phyloP scores from a whole-genome alignment of 768 basidiomycete genomes.

The Lenzites betulinus region DNA sequence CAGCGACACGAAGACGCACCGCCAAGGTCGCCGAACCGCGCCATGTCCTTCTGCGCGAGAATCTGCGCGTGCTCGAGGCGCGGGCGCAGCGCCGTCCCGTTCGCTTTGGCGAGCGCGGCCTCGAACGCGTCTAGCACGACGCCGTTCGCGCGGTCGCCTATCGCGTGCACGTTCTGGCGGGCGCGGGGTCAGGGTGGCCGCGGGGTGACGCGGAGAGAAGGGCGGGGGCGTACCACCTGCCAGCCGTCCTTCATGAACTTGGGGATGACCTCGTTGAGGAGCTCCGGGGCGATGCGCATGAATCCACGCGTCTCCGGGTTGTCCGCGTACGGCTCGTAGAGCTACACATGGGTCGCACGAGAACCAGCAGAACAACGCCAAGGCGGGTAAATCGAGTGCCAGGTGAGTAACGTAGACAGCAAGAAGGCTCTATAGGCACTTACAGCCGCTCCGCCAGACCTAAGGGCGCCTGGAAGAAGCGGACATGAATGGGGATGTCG shows the following conservation, averaged over 20 bases:
- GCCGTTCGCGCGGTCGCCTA: constrained; percentile 86
- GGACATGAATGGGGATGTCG: neutral
- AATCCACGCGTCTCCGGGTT: constrained; percentile 75
- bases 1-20: constrained; percentile 54
- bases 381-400: neutral
- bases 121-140: constrained; percentile 86
- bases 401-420: neutral
- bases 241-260: constrained; percentile 78
- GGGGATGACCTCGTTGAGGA: constrained; percentile 63
- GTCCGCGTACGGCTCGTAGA: constrained; percentile 83
- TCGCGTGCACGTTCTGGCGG: constrained; percentile 79
- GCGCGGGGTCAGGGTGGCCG: neutral
- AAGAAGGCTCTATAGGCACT: constrained; percentile 19
- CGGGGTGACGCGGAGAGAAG: neutral
- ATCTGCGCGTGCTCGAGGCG: constrained; percentile 93
- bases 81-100: constrained; percentile 68
- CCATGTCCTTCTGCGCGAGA: constrained; percentile 73
- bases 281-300: constrained; percentile 67
- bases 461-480: constrained; percentile 65
- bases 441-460: constrained; percentile 90
- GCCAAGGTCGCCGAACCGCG: constrained; percentile 74
- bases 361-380: neutral
- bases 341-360: constrained; percentile 37
- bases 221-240: constrained; percentile 71
- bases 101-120: constrained; percentile 55